Evolutionary conservation across 768 basidiomycete species (phyloP).

Genomic region (Tricholoma saponaceum): DNA sequence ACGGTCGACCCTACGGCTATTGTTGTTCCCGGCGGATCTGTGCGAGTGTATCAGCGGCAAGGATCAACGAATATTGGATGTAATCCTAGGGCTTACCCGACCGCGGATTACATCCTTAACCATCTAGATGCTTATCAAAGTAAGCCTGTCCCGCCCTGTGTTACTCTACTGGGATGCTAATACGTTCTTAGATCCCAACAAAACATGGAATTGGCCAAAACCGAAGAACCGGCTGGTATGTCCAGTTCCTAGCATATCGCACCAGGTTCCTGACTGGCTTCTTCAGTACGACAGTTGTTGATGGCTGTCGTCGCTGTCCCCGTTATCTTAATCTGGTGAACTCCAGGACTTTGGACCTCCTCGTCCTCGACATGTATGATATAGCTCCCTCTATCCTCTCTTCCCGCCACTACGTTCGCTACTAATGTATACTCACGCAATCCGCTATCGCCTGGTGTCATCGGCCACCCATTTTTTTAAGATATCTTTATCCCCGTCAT

Average conservation of each 20-base stretch:
- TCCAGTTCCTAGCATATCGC: background rate
- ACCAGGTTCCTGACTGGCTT: background rate
- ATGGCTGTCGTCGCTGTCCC: background rate
- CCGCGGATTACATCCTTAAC: no score
- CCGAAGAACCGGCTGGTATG: background rate
- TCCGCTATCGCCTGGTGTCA: background rate
- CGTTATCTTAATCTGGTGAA: background rate
- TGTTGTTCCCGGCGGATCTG: conserved; percentile 74
- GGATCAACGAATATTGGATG: no score
- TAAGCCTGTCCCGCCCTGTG: no score
- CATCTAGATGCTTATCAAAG: no score
- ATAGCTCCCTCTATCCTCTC: background rate
- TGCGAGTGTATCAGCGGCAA: conserved; percentile 81
- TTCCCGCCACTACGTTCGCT: background rate
- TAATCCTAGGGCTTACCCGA: no score
- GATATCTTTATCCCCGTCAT: no score
- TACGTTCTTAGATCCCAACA: background rate
- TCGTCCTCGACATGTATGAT: background rate
- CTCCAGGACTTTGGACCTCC: no score
- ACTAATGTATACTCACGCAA: background rate
- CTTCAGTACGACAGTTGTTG: background rate
- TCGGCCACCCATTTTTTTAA: background rate
- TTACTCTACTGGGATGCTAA: background rate
- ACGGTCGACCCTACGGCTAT: conserved; percentile 44
- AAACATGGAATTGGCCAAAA: background rate